A percentile compares a stretch with the other conserved stretches of the same genome.
Evolutionary conservation across 768 basidiomycete genomes (phyloP).

Genomic region (Tricholoma terreum): DNA sequence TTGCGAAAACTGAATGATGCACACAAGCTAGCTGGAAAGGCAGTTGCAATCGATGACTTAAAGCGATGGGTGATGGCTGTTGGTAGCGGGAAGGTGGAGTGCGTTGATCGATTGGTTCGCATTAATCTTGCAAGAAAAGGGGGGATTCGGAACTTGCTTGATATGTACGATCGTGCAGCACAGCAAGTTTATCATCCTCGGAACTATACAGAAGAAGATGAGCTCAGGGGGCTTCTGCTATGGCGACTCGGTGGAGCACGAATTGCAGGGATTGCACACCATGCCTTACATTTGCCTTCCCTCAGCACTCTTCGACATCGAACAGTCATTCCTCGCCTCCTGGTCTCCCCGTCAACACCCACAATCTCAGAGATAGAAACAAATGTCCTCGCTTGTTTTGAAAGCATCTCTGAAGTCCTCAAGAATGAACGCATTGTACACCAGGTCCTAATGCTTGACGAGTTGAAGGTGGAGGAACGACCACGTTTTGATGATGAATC

Average conservation of each 20-base stretch:
- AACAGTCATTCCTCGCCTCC: constrained; percentile 6
- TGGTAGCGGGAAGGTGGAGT: constrained; percentile 9
- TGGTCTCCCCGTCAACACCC: constrained; percentile 6
- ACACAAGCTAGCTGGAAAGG: not conserved
- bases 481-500: constrained; percentile 3
- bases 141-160: constrained; percentile 16
- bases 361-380: constrained; percentile 11
- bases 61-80: constrained; percentile 8
- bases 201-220: constrained; percentile 19
- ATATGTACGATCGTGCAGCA: constrained; percentile 12
- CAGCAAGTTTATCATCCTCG: constrained; percentile 15
- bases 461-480: constrained; percentile 6
- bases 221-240: constrained; percentile 14
- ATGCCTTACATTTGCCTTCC: constrained; percentile 14
- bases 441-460: constrained; percentile 10
- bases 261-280: constrained; percentile 16
- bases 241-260: constrained; percentile 18
- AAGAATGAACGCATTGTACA: constrained; percentile 2
- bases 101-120: constrained; percentile 8
- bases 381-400: constrained; percentile 16
- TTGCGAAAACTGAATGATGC: not conserved
- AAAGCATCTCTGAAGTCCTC: constrained; percentile 1
- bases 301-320: constrained; percentile 11
- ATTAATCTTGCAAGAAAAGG: constrained; percentile 6
- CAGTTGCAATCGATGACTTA: too few relatives aligned